A percentile compares a stretch with the other conserved stretches of the same genome.
Conservation (phyloP, 2,329 filamentous ascomycete genomes). For the Ascochyta clinopodiicola region DNA sequence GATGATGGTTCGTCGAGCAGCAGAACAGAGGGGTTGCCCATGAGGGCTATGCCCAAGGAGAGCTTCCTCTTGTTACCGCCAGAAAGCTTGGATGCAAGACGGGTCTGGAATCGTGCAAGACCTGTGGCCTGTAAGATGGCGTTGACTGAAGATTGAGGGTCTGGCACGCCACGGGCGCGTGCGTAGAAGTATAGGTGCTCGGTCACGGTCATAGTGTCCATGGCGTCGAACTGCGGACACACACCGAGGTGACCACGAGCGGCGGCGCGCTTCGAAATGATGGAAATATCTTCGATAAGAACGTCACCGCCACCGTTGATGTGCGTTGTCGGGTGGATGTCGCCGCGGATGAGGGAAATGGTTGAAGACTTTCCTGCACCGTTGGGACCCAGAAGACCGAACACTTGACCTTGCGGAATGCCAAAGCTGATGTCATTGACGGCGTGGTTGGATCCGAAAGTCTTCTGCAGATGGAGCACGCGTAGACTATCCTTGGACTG, state of each 20-base stretch:
- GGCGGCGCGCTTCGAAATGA: slow-evolving; percentile 72
- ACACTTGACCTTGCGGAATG: slow-evolving; percentile 80
- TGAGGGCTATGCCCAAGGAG: slow-evolving; percentile 84
- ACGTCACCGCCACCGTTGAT: slow-evolving; percentile 73
- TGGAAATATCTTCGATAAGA: slow-evolving; percentile 77
- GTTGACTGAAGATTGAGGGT: slow-evolving; percentile 77
- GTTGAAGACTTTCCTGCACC: slow-evolving; percentile 91
- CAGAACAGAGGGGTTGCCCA: slow-evolving; percentile 88
- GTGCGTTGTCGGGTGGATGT: slow-evolving; percentile 71
- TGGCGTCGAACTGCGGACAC: slow-evolving; percentile 77
- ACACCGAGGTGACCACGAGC: slow-evolving; percentile 85
- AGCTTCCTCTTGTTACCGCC: slow-evolving; percentile 96
- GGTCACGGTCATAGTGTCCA: slow-evolving; percentile 87
- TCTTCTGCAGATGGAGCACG: slow-evolving; percentile 81
- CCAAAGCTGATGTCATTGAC: slow-evolving; percentile 91
- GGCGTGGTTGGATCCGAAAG: slow-evolving; percentile 73
- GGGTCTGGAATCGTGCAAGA: slow-evolving; percentile 70
- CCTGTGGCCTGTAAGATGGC: slow-evolving; percentile 84
- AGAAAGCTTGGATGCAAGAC: slow-evolving; percentile 80
- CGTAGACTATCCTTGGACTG: slow-evolving; percentile 71
- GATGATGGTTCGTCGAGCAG: slow-evolving; percentile 88
- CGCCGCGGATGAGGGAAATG: slow-evolving; percentile 88
- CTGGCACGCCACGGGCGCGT: slow-evolving; percentile 76
- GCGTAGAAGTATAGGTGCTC: slow-evolving; percentile 92
- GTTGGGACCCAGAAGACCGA: slow-evolving; percentile 87